Base-by-base conservation (phyloP, 495 filamentous ascomycete genomes). In the Bathelium albidoporum region DNA sequence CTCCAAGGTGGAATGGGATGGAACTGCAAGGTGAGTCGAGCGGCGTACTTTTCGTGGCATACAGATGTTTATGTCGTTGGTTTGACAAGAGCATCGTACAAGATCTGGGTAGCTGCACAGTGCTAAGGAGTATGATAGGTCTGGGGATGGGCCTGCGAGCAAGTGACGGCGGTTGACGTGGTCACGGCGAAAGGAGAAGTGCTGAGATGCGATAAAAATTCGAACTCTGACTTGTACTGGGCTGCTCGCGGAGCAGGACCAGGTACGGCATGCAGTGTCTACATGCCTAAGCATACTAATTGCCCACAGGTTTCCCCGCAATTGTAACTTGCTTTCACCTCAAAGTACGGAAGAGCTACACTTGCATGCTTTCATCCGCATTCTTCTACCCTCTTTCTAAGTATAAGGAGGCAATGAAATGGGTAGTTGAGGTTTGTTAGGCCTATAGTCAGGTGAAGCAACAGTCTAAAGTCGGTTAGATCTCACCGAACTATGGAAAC, bases 1-100 rank as follows among this genome's bases (percentile, higher is more conserved):
- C 66, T 83, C 7, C 80, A 82, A 59, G 81, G 81, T 3, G 82
- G 81, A 0, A 82, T 81, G 79, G 80, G 80, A 3, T 83, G 81
- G 80, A 81, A 81, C 64, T 81, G 79, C 63, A 73, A 74, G 36
- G 75, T 79, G 28, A n/a, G 52, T n/a, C n/a, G n/a, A n/a, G n/a
- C n/a, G n/a, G n/a, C n/a, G n/a, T n/a, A n/a, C n/a, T n/a, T n/a
- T n/a, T n/a, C n/a, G n/a, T n/a, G n/a, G n/a, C n/a, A n/a, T n/a
- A n/a, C n/a, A n/a, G n/a, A n/a, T n/a, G n/a, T n/a, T n/a, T n/a
- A n/a, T n/a, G n/a, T n/a, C n/a, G n/a, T n/a, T n/a, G n/a, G n/a
- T n/a, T n/a, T n/a, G n/a, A n/a, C n/a, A n/a, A n/a, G n/a, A n/a
- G n/a, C n/a, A n/a, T n/a, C n/a, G n/a, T n/a, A n/a, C n/a, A n/a